These are phyloP conservation scores for Penicillium daleae DNA, from an alignment of 495 filamentous ascomycete genomes.

Conservation along the genomic window DNA sequence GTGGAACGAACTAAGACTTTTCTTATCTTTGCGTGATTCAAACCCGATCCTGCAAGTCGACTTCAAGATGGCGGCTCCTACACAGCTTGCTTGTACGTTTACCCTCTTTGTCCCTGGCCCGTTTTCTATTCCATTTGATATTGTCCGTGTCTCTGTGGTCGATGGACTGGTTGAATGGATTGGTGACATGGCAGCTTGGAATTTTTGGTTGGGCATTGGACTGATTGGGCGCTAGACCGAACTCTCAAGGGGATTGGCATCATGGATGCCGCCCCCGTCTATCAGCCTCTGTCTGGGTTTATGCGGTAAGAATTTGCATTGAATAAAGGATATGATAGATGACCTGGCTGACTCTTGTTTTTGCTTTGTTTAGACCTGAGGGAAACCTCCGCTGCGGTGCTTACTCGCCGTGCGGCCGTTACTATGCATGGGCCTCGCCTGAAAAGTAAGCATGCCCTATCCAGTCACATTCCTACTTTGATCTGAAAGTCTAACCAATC, in stretches of 20 bases:
- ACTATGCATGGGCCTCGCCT: conserved; percentile 91
- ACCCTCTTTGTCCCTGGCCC: neutral
- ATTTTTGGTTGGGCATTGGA: conserved; percentile 5
- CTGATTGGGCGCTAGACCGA: conserved; percentile 60
- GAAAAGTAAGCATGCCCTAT: conserved; percentile 62
- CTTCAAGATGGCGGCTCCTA: conserved; percentile 74
- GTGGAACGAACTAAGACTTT: conserved; percentile 9
- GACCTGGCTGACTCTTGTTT: conserved; percentile 27
- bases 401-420: conserved; percentile 93
- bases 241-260: conserved; percentile 95
- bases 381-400: conserved; percentile 91
- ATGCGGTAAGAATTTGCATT: conserved; percentile 50
- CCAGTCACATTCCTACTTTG: neutral
- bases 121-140: neutral
- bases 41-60: conserved; percentile 21
- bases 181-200: neutral
- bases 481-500: conserved; percentile 9
- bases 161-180: conserved; percentile 3
- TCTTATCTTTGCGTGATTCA: conserved; percentile 18
- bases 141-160: too few relatives aligned
- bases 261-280: conserved; percentile 86
- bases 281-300: conserved; percentile 84
- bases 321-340: neutral
- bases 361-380: conserved; percentile 65
- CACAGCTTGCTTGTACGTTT: conserved; percentile 83